A percentile compares a stretch with the other conserved stretches of the same genome.
These are phyloP conservation scores for Malus asiatica DNA, from an alignment of 306 rosid genomes.

Conservation along the genomic window DNA sequence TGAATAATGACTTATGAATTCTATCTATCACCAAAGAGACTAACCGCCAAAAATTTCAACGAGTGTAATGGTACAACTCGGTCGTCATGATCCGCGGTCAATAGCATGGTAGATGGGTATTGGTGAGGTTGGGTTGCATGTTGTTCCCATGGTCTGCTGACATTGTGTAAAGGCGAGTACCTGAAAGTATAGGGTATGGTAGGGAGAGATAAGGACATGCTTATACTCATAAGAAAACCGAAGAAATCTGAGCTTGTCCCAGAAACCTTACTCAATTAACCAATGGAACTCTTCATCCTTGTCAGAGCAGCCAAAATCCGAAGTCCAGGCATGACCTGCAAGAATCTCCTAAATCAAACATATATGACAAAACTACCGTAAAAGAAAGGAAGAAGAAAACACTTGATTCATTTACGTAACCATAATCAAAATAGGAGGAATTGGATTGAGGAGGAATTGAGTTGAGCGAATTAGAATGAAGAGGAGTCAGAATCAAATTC, in stretches of 20 bases:
- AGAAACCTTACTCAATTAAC: slow-evolving; percentile 67
- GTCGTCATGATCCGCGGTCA: slow-evolving; percentile 98
- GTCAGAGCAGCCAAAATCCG: slow-evolving; percentile 90
- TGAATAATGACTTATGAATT: background rate
- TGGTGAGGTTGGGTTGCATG: slow-evolving; percentile 37
- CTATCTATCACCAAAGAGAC: slow-evolving; percentile 15
- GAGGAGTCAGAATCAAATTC: no score
- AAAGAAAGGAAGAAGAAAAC: background rate
- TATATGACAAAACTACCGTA: background rate
- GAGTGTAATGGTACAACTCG: slow-evolving; percentile 94
- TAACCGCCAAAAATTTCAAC: slow-evolving; percentile 76
- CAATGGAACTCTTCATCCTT: slow-evolving; percentile 82
- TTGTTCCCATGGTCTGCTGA: slow-evolving; percentile 83
- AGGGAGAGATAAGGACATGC: background rate
- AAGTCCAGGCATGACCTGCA: slow-evolving; percentile 94
- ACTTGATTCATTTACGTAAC: no score
- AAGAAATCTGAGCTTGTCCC: background rate
- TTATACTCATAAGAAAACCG: background rate
- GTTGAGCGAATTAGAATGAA: no score
- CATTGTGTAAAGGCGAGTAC: slow-evolving; percentile 94
- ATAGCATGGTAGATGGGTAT: slow-evolving; percentile 83
- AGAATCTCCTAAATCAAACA: slow-evolving; percentile 12
- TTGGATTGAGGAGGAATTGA: no score
- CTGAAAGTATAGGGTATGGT: slow-evolving; percentile 25
- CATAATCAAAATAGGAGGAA: no score